Percentiles rank a stretch among this genome's conserved stretches.
These are phyloP conservation scores for Cryphonectria nitschkei DNA, from an alignment of 2,329 filamentous ascomycete genomes.

Conservation along the genomic window DNA sequence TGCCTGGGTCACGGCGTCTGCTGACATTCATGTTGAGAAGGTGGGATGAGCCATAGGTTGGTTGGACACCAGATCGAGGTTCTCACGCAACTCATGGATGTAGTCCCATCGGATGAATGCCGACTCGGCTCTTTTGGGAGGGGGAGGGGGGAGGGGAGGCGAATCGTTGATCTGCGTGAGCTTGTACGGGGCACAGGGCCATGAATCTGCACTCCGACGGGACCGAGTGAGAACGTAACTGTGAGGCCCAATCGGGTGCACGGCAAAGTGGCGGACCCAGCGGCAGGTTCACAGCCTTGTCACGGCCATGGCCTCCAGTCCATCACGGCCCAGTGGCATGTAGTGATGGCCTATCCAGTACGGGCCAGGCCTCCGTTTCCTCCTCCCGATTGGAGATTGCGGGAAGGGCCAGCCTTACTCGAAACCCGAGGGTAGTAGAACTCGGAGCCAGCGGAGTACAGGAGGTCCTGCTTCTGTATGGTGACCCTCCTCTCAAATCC, in stretches of 20 bases:
- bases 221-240: background rate
- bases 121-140: background rate
- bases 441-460: background rate
- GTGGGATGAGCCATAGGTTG: background rate
- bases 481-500: background rate
- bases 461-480: background rate
- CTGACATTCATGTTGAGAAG: background rate
- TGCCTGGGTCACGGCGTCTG: background rate
- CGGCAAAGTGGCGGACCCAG: background rate
- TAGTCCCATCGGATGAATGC: background rate
- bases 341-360: background rate
- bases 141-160: too few species aligned
- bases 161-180: background rate
- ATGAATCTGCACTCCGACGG: background rate
- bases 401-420: background rate
- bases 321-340: background rate
- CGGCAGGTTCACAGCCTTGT: background rate
- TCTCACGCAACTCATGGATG: background rate
- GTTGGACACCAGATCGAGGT: background rate
- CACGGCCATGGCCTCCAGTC: background rate
- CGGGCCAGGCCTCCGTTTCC: background rate
- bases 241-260: background rate
- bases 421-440: background rate
- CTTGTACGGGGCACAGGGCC: background rate
- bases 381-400: background rate